phyloP scores from a whole-genome alignment of 306 rosid species.

The Comarum palustre region DNA sequence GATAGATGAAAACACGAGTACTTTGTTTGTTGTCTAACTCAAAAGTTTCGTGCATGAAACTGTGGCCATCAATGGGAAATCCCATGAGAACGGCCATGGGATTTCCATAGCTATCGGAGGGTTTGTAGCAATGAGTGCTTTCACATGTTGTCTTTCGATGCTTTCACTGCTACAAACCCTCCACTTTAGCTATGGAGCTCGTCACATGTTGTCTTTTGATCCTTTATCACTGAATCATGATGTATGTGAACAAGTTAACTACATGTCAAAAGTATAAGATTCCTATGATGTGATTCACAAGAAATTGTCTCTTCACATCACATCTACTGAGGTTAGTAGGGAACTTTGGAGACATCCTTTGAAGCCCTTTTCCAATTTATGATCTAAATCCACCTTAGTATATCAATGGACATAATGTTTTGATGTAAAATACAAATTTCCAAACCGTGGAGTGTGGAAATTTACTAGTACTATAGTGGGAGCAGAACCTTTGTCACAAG shows the following conservation, averaged over 20 bases:
- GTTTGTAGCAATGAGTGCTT: too few species aligned
- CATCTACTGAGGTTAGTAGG: not conserved
- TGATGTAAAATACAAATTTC: not conserved
- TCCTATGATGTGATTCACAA: slow-evolving; percentile 12
- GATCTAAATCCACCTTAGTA: not conserved
- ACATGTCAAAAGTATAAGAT: not conserved
- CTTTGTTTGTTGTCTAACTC: not conserved
- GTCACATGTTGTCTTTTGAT: too few species aligned
- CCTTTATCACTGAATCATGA: too few species aligned
- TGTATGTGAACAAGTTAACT: not conserved
- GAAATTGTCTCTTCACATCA: not conserved
- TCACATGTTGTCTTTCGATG: too few species aligned
- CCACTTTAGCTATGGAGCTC: too few species aligned
- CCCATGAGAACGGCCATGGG: slow-evolving; percentile 55
- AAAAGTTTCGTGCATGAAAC: slow-evolving; percentile 36
- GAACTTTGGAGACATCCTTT: not conserved
- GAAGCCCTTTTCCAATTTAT: not conserved
- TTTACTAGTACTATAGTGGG: not conserved
- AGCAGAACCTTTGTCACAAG: not conserved
- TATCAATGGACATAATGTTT: not conserved
- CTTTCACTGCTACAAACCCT: too few species aligned
- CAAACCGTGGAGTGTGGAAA: not conserved
- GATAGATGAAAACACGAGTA: not conserved
- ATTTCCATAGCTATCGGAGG: slow-evolving; percentile 67
- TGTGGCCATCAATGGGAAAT: slow-evolving; percentile 58